Evolutionary conservation across 495 filamentous ascomycete genomes (phyloP).

Genomic region (Penicillium goetzii): DNA sequence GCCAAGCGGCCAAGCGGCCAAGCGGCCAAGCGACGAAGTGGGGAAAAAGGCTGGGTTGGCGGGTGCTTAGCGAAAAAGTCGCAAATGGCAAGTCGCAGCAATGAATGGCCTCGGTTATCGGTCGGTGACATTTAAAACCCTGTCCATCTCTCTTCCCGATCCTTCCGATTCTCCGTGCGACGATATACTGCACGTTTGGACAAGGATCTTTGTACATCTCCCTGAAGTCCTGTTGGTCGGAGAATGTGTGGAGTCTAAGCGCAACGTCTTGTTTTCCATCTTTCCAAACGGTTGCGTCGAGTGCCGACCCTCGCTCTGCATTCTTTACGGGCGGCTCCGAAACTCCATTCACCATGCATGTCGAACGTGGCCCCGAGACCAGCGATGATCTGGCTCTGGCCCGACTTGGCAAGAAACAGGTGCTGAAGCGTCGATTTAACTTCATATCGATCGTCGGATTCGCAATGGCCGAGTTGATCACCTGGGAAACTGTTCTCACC

Average conservation of each 20-base stretch:
- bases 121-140: slow-evolving; percentile 8
- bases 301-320: not conserved
- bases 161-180: not conserved
- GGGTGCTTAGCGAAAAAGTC: slow-evolving; percentile 23
- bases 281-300: not conserved
- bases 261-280: not conserved
- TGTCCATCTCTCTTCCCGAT: not conserved
- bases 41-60: slow-evolving; percentile 7
- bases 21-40: slow-evolving; percentile 13
- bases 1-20: slow-evolving; percentile 2
- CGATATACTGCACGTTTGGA: not conserved
- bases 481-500: slow-evolving; percentile 44
- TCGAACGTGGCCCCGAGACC: slow-evolving; percentile 13
- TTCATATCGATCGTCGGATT: slow-evolving; percentile 46
- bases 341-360: slow-evolving; percentile 15
- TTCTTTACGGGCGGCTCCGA: slow-evolving; percentile 8
- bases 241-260: slow-evolving; percentile 6
- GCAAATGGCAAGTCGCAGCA: not conserved
- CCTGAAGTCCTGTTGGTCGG: not conserved
- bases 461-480: slow-evolving; percentile 40
- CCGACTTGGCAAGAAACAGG: slow-evolving; percentile 44
- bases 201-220: not conserved
- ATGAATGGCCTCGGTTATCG: slow-evolving; percentile 1
- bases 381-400: slow-evolving; percentile 36
- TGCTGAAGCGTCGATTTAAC: slow-evolving; percentile 43